Percentiles rank a stretch among this genome's conserved stretches.
Evolutionary conservation across 2,329 filamentous ascomycete species (phyloP).

Genomic region (Penicillium occitanis): DNA sequence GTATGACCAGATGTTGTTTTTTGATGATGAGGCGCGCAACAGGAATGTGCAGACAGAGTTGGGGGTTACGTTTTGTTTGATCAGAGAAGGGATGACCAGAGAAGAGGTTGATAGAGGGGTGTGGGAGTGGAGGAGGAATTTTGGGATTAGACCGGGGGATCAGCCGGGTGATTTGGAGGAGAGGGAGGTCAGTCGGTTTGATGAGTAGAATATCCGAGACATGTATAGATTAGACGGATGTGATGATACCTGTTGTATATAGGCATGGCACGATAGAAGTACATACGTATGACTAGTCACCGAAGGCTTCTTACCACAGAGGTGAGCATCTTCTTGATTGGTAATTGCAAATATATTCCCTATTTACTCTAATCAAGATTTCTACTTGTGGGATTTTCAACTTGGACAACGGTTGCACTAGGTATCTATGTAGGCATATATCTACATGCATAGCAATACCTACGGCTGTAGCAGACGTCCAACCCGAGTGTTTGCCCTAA

Average conservation of each 20-base stretch:
- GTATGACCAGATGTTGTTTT: conserved; percentile 89
- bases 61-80: conserved; percentile 80
- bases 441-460: no score
- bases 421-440: no score
- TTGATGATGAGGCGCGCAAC: conserved; percentile 88
- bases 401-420: no score
- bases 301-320: no score
- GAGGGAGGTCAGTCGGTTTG: conserved; percentile 21
- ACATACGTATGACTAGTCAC: not conserved
- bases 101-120: conserved; percentile 78
- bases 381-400: no score
- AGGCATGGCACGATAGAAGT: not conserved
- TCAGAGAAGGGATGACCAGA: conserved; percentile 74
- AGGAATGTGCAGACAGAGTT: conserved; percentile 71
- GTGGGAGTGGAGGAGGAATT: conserved; percentile 68
- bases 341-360: not conserved
- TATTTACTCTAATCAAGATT: no score
- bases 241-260: conserved; percentile 7
- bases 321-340: not conserved
- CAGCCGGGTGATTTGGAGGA: conserved; percentile 15
- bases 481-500: no score
- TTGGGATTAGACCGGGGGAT: conserved; percentile 20
- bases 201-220: not conserved
- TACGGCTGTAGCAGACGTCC: no score
- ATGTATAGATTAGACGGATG: conserved; percentile 1